phyloP scores from a whole-genome alignment of 2,329 filamentous ascomycete genomes.

The Drechslerella dactyloides region DNA sequence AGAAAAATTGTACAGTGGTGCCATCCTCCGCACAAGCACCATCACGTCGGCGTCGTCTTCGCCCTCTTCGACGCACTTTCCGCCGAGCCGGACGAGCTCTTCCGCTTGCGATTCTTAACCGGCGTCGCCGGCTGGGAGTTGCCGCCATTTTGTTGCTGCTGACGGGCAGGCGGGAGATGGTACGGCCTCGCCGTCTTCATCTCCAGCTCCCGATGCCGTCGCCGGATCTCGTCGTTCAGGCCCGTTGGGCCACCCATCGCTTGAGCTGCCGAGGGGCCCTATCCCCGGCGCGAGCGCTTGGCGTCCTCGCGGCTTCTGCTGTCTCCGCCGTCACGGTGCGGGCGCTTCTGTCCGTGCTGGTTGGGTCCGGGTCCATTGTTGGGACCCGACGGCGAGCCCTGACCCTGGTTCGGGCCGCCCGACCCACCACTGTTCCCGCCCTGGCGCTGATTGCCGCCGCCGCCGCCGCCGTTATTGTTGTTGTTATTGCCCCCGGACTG shows the following conservation, averaged over 20 bases:
- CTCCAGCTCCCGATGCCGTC: conserved; percentile 9
- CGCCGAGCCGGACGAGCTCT: background rate
- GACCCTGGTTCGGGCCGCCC: conserved; percentile 8
- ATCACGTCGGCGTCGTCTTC: background rate
- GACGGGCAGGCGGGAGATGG: no score
- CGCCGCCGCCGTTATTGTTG: conserved; percentile 23
- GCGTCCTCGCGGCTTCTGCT: conserved; percentile 42
- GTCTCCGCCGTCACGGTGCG: conserved; percentile 43
- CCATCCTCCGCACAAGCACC: background rate
- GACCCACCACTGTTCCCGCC: conserved; percentile 10
- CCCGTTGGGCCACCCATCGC: background rate
- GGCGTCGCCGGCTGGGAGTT: background rate
- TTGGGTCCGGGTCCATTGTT: conserved; percentile 19
- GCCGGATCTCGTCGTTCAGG: conserved; percentile 10
- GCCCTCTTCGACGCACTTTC: no score
- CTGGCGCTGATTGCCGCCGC: conserved; percentile 21
- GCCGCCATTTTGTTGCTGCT: background rate
- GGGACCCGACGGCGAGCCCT: conserved; percentile 14
- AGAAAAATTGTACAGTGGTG: conserved; percentile 1
- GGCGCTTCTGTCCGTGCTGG: conserved; percentile 45
- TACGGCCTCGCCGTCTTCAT: no score
- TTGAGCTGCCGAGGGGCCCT: conserved; percentile 22
- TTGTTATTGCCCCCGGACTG: conserved; percentile 23
- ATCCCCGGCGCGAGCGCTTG: conserved; percentile 45
- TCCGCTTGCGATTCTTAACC: background rate